Base-by-base conservation (phyloP, 2,329 filamentous ascomycete species). In the Beauveria bassiana region DNA sequence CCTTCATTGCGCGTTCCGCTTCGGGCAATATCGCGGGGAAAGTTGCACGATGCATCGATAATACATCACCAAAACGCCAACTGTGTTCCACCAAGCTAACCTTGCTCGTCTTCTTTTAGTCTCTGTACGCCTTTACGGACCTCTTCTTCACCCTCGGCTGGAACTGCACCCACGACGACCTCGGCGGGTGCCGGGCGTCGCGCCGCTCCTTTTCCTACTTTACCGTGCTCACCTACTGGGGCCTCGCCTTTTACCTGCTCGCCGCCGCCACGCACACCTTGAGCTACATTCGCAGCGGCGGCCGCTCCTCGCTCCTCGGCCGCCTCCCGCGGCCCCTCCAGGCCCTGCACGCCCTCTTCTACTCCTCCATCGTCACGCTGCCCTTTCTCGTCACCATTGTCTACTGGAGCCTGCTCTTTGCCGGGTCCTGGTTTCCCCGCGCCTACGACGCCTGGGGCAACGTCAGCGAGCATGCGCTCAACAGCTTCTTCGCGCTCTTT, bases 181-280 rank as follows among this genome's bases (percentile, higher is more conserved):
- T 70, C 12, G 76, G 76, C 63, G 76, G 80, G 54, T 81, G 79
- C 70, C 65, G 70, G 40, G 70, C 68, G 1, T 81, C 83, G 28
- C 75, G 78, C 58, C 74, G 78, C 51, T 81, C 81, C 51, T 95
- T 96, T 77, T 90, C 86, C 68, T 96, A 85, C 79, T 96, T 96
- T 78, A 96, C 91, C 31, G 79, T 86, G 69, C 78, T 95, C 62
- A 90, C 88, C 10, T 95, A 88, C 79, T 95, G 89, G 89, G 90
- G 90, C 2, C 75, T 93, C 42, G 86, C 83, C 26, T 93, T 93
- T 76, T 96, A 96, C 79, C 87, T 88, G 71, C 78, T 86, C 61
- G 77, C 87, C 68, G 80, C 88, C 1, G 79, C 87, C 20, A 64
- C 84, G 20, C 90, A 96, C 77, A 91, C 89, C 6, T 75, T 84